Evolutionary conservation across 1,284 basidiomycete genomes (phyloP).

Genomic region (Tylopilus sp.): DNA sequence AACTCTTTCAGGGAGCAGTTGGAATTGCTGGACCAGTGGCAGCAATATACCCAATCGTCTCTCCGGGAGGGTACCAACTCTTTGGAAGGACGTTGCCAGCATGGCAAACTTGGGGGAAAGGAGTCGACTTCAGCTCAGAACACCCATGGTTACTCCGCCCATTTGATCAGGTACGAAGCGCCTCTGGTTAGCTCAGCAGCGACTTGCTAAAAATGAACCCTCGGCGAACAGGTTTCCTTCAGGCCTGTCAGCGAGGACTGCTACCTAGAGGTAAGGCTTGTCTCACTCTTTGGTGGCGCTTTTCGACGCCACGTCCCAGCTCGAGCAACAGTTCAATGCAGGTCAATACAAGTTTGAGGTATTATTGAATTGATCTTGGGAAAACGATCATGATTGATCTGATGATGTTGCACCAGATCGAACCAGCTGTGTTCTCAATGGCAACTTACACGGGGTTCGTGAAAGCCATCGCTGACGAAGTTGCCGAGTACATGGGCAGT

Average conservation of each 20-base stretch:
- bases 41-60: slow-evolving; percentile 75
- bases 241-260: slow-evolving; percentile 57
- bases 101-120: slow-evolving; percentile 73
- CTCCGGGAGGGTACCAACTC: slow-evolving; percentile 75
- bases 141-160: slow-evolving; percentile 71
- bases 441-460: slow-evolving; percentile 60
- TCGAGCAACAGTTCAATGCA: slow-evolving; percentile 69
- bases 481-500: slow-evolving; percentile 53
- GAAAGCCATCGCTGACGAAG: slow-evolving; percentile 54
- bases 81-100: slow-evolving; percentile 68
- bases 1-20: slow-evolving; percentile 62
- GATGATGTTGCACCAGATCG: slow-evolving; percentile 49
- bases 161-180: slow-evolving; percentile 69
- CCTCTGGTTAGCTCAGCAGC: neutral
- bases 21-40: slow-evolving; percentile 71
- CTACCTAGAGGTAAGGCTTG: slow-evolving; percentile 52
- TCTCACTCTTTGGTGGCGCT: neutral
- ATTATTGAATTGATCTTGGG: neutral
- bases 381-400: neutral
- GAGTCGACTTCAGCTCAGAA: slow-evolving; percentile 55
- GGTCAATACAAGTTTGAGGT: slow-evolving; percentile 71
- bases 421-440: slow-evolving; percentile 64
- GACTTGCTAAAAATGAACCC: neutral
- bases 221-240: slow-evolving; percentile 54
- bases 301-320: slow-evolving; percentile 37